Evolutionary conservation across 2,329 filamentous ascomycete species (phyloP).

Genomic region (Pseudogymnoascus sp.): DNA sequence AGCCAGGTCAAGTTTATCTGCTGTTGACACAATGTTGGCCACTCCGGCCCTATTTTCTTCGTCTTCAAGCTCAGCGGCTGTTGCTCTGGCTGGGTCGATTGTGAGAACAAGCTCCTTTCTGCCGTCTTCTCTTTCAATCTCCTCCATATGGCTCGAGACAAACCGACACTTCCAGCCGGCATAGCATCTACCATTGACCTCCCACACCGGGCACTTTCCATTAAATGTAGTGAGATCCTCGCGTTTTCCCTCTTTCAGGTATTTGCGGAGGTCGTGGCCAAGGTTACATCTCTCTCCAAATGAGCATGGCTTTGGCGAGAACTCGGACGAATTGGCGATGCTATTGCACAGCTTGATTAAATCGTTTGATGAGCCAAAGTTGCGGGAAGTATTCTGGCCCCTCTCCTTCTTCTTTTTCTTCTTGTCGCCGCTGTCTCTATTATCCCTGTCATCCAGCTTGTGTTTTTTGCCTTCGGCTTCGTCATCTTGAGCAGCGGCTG

Average conservation of each 20-base stretch:
- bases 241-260: constrained; percentile 73
- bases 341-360: constrained; percentile 69
- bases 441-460: constrained; percentile 32
- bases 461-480: constrained; percentile 47
- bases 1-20: constrained; percentile 65
- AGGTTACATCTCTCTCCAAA: constrained; percentile 76
- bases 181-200: constrained; percentile 64
- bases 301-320: constrained; percentile 67
- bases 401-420: constrained; percentile 52
- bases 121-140: constrained; percentile 69
- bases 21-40: constrained; percentile 63
- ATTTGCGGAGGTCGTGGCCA: constrained; percentile 77
- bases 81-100: constrained; percentile 28
- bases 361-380: constrained; percentile 74
- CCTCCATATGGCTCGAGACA: constrained; percentile 75
- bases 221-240: constrained; percentile 68
- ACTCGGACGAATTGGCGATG: constrained; percentile 63
- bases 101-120: constrained; percentile 71
- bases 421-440: constrained; percentile 29
- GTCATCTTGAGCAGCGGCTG: constrained; percentile 35
- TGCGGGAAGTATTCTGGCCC: constrained; percentile 76
- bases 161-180: constrained; percentile 95
- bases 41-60: constrained; percentile 51
- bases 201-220: constrained; percentile 75
- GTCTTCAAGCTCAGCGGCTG: constrained; percentile 22